These are phyloP conservation scores for Geum urbanum DNA, from an alignment of 306 rosid genomes.

Conservation along the genomic window DNA sequence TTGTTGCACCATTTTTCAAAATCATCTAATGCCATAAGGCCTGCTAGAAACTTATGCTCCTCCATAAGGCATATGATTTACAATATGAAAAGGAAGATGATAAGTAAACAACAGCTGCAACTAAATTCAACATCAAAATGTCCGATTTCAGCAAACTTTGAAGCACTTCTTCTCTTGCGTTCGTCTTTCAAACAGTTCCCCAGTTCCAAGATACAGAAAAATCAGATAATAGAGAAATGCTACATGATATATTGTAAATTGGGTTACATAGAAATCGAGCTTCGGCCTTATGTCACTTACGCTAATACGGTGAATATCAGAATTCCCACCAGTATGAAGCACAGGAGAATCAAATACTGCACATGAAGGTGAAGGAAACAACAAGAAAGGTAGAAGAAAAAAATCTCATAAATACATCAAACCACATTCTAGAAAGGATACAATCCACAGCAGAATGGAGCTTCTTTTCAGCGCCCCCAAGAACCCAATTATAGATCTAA, in stretches of 20 bases:
- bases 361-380: slow-evolving; percentile 51
- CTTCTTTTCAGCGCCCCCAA: slow-evolving; percentile 77
- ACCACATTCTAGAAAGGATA: slow-evolving; percentile 48
- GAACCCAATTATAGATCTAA: slow-evolving; percentile 83
- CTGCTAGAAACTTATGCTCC: not conserved
- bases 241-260: not conserved
- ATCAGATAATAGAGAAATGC: not conserved
- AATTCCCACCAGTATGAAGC: slow-evolving; percentile 71
- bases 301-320: slow-evolving; percentile 87
- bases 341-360: slow-evolving; percentile 76
- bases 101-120: not conserved
- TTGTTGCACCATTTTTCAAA: not conserved
- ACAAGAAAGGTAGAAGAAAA: slow-evolving; percentile 1
- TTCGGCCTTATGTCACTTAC: slow-evolving; percentile 47
- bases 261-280: not conserved
- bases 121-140: not conserved
- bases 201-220: not conserved
- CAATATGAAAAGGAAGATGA: not conserved
- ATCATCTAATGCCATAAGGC: not conserved
- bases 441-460: slow-evolving; percentile 75
- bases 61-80: not conserved
- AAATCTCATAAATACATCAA: not conserved
- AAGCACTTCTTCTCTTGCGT: not conserved
- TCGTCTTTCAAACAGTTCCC: not conserved
- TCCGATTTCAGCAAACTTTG: not conserved